phyloP scores from a whole-genome alignment of 805 yeast species.

The Saccharomycopsis fodiens region DNA sequence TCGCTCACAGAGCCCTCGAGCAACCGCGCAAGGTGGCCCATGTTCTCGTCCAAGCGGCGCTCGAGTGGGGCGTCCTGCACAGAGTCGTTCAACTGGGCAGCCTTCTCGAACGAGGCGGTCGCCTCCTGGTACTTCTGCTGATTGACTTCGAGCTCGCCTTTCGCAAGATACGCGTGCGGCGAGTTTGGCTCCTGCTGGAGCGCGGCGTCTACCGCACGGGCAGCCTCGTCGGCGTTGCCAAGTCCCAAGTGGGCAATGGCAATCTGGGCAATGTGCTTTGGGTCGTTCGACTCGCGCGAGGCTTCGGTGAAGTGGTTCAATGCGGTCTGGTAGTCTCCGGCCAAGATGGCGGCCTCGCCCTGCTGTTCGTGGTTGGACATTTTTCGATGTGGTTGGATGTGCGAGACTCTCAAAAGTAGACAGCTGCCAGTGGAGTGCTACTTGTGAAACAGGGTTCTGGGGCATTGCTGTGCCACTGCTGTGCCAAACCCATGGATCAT shows the following conservation, averaged over 20 bases:
- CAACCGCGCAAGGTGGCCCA: constrained; percentile 6
- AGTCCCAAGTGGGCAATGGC: constrained; percentile 17
- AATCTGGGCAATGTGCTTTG: constrained; percentile 12
- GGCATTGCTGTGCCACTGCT: too few relatives aligned
- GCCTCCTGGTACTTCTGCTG: constrained; percentile 15
- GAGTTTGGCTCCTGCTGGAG: constrained; percentile 2
- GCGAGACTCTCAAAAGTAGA: too few relatives aligned
- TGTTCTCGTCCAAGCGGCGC: constrained; percentile 7
- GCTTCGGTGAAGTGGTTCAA: constrained; percentile 10
- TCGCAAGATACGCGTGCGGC: constrained; percentile 13
- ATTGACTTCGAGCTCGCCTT: constrained; percentile 13
- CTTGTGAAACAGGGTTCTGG: too few relatives aligned
- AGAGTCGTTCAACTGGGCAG: constrained; percentile 16
- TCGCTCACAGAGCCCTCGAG: constrained; percentile 16
- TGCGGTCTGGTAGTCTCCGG: constrained; percentile 9
- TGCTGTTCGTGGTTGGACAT: not conserved
- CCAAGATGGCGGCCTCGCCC: constrained; percentile 12
- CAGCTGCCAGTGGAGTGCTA: too few relatives aligned
- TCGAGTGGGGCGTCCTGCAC: constrained; percentile 3
- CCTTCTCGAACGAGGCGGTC: constrained; percentile 14
- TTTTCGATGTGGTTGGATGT: too few relatives aligned
- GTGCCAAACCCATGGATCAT: too few relatives aligned
- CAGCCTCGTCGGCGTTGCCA: constrained; percentile 10
- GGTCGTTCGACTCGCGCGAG: not conserved
- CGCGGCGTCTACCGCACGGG: constrained; percentile 2